These are phyloP conservation scores for Rhynchospora tenuis DNA, from an alignment of 176 grass and related monocot species.

Conservation along the genomic window DNA sequence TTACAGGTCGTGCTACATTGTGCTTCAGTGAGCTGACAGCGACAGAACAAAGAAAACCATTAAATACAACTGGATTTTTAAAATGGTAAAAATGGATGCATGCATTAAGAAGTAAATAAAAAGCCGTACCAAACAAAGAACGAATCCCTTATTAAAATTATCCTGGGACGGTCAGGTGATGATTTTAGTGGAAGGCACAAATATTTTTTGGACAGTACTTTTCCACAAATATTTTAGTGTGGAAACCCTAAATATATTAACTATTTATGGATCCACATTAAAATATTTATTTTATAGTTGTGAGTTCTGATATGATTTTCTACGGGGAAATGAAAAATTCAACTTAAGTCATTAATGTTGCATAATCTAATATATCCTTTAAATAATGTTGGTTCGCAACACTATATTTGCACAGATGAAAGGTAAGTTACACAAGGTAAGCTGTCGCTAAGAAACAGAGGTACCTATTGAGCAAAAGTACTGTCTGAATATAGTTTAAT, in stretches of 20 bases:
- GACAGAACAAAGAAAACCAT: background rate
- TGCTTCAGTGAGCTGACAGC: background rate
- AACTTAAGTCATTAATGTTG: background rate
- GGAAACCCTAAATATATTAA: background rate
- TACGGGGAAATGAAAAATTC: background rate
- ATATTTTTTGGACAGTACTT: background rate
- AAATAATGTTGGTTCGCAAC: background rate
- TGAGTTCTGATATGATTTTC: background rate
- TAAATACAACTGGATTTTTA: background rate
- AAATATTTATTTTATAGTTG: background rate
- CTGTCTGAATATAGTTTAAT: background rate
- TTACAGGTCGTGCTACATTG: background rate
- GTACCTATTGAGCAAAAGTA: background rate
- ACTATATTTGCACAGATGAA: background rate
- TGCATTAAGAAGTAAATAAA: background rate
- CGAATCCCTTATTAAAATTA: background rate
- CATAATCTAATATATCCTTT: background rate
- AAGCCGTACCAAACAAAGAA: background rate
- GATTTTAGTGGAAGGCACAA: slow-evolving; percentile 1
- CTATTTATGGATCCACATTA: background rate
- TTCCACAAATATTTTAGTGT: too few relatives aligned
- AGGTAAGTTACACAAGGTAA: background rate
- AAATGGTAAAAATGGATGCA: background rate
- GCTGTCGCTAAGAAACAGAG: background rate
- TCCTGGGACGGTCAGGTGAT: background rate